Evolutionary conservation across 805 yeast genomes (phyloP), one percentile per base, ranked within the genome.

Genomic region (Kuraishia floccosa): DNA sequence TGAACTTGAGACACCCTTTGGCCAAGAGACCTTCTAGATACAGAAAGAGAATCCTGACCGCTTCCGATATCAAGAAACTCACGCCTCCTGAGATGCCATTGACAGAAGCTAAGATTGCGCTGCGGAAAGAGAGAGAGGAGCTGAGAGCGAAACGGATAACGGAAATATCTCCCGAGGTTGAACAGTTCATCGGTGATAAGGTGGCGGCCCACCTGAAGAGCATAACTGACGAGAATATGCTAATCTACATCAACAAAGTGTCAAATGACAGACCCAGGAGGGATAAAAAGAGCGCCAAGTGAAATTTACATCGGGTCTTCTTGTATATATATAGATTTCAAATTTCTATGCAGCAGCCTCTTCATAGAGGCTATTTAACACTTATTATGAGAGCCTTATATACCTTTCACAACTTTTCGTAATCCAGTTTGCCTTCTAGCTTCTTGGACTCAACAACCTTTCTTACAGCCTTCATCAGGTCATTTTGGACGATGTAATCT

Each of bases 371-470:
- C 7, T 7, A 19, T 7, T 7, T 10, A 19, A 19, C 22, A 19
- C 10, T 19, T 19, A 7, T 19, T 19, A 7, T 19, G 9, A 7
- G 10, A 19, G 10, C 10, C 9, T 19, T 19, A 19, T 19, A 21
- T 13, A 10, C 8, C 11, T 43, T 63, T n/a, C n/a, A 91, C 52
- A 91, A 63, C 67, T 91, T 91, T 63, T 91, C 94, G 56, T 91
- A 91, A 47, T 89, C 97, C 39, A 89, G 61, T 55, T 83, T 82
- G 40, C 97, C 97, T 63, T 91, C 98, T 56, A 91, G 70, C 60
- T 91, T 91, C 79, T 91, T 91, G 33, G 85, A 79, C 54, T 91
- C 98, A 15, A 89, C 87, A 37, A 91, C 96, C 63, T 91, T 91
- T 58, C 99, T 74, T 27, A 86, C 97, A 12, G 99, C 99, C 58